Evolutionary conservation across 768 basidiomycete species (phyloP).

Genomic region (Psilocybe tampanensis): DNA sequence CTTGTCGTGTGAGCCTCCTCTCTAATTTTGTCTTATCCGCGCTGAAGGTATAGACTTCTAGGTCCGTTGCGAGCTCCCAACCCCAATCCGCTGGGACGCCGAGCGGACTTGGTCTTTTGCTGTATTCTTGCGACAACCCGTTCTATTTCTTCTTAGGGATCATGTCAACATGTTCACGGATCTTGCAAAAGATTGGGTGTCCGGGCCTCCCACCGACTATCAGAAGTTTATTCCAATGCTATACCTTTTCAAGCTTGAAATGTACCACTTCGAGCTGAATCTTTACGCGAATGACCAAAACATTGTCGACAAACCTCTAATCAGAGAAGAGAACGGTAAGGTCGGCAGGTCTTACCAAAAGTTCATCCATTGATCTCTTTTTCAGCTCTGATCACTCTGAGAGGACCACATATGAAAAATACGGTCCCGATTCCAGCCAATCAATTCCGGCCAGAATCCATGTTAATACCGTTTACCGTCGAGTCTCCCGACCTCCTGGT

Average conservation of each 20-base stretch:
- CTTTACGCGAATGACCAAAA: conserved; percentile 95
- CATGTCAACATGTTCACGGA: conserved; percentile 95
- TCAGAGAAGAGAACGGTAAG: conserved; percentile 83
- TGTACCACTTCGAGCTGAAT: conserved; percentile 78
- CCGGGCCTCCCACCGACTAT: conserved; percentile 80
- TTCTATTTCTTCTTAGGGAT: conserved; percentile 82
- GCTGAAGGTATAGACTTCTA: conserved; percentile 27
- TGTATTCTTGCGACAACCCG: conserved; percentile 71
- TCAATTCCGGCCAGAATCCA: conserved; percentile 70
- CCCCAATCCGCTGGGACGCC: conserved; percentile 82
- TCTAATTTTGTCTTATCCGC: background rate
- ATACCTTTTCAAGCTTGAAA: conserved; percentile 69
- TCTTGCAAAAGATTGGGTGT: conserved; percentile 89
- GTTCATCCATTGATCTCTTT: background rate
- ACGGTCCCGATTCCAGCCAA: conserved; percentile 65
- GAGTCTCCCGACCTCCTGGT: conserved; percentile 60
- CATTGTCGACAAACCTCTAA: conserved; percentile 87
- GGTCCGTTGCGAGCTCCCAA: conserved; percentile 75
- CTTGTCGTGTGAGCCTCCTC: conserved; percentile 60
- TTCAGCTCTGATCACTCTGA: conserved; percentile 72
- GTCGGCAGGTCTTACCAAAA: background rate
- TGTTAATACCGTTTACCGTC: conserved; percentile 65
- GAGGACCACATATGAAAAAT: conserved; percentile 57
- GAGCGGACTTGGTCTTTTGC: conserved; percentile 79
- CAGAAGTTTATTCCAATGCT: conserved; percentile 82